A percentile compares a stretch with the other conserved stretches of the same genome.
phyloP scores from a whole-genome alignment of 2,329 filamentous ascomycete genomes.

The Zasmidium citrigriseum region DNA sequence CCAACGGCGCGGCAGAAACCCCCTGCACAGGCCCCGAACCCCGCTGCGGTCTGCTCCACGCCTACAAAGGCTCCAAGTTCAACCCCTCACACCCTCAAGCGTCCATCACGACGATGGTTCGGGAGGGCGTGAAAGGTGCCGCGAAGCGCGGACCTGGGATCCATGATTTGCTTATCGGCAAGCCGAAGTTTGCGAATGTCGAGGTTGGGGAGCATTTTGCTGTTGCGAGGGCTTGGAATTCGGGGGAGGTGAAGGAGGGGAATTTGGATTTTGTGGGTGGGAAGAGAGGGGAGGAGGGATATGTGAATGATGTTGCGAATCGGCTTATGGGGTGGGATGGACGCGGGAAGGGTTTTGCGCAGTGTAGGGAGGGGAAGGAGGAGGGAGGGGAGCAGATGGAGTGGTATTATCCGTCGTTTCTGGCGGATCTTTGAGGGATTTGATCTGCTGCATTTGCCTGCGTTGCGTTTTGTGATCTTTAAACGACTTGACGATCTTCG shows the following conservation, averaged over 20 bases:
- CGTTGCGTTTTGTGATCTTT: too few species aligned
- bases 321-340: slow-evolving; percentile 28
- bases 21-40: slow-evolving; percentile 16
- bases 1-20: slow-evolving; percentile 15
- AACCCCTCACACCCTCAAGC: slow-evolving; percentile 7
- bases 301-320: slow-evolving; percentile 28
- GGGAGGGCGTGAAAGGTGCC: slow-evolving; percentile 20
- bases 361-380: not conserved
- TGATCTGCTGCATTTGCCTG: too few species aligned
- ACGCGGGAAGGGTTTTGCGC: slow-evolving; percentile 9
- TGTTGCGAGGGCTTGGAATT: slow-evolving; percentile 20
- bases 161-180: slow-evolving; percentile 10
- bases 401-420: not conserved
- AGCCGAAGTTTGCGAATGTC: slow-evolving; percentile 5
- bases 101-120: slow-evolving; percentile 24
- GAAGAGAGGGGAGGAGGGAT: slow-evolving; percentile 9
- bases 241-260: not conserved
- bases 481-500: too few species aligned
- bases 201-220: slow-evolving; percentile 11
- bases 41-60: slow-evolving; percentile 25
- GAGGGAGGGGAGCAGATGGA: not conserved
- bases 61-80: slow-evolving; percentile 15
- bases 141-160: slow-evolving; percentile 12
- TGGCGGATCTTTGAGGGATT: not conserved
- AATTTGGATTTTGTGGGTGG: slow-evolving; percentile 9